phyloP scores from a whole-genome alignment of 2,329 filamentous ascomycete genomes.

The Tolypocladium endophyticum region DNA sequence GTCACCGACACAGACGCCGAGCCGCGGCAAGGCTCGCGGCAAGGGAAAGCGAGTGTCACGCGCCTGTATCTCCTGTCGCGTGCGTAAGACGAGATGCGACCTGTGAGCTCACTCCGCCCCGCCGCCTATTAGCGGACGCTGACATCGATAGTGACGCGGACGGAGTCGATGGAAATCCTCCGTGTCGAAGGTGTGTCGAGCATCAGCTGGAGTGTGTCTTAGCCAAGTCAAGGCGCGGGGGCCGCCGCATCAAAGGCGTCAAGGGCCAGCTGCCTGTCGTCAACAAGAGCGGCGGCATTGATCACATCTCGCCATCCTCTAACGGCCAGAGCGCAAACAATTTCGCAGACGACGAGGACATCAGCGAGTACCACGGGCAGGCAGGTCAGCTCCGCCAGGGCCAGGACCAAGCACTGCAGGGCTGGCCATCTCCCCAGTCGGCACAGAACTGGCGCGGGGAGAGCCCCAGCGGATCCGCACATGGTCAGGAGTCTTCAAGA shows the following conservation, averaged over 20 bases:
- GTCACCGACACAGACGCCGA: slow-evolving; percentile 9
- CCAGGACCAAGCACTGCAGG: neutral
- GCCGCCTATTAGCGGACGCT: slow-evolving; percentile 2
- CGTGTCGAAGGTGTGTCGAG: slow-evolving; percentile 26
- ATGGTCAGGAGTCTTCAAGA: slow-evolving; percentile 4
- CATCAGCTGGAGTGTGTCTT: slow-evolving; percentile 27
- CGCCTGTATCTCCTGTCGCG: slow-evolving; percentile 19
- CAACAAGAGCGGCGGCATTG: neutral
- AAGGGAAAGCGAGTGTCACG: slow-evolving; percentile 19
- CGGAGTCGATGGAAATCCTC: slow-evolving; percentile 22
- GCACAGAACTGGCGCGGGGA: slow-evolving; percentile 6
- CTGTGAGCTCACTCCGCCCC: slow-evolving; percentile 12
- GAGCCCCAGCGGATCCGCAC: slow-evolving; percentile 5
- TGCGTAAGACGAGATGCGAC: slow-evolving; percentile 20
- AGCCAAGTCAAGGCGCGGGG: slow-evolving; percentile 27
- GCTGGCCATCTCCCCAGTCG: slow-evolving; percentile 8
- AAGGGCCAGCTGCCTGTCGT: slow-evolving; percentile 3
- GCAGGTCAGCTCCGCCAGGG: neutral
- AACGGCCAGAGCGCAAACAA: neutral
- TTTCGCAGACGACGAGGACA: slow-evolving; percentile 4
- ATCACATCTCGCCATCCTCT: neutral
- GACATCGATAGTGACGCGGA: slow-evolving; percentile 15
- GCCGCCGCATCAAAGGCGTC: slow-evolving; percentile 21
- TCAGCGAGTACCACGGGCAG: slow-evolving; percentile 1
- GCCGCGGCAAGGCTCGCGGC: slow-evolving; percentile 5